Percentiles rank a stretch among this genome's conserved stretches.
These are phyloP conservation scores for Aegilops sharonensis DNA, from an alignment of 176 grass and related monocot species.

Conservation along the genomic window DNA sequence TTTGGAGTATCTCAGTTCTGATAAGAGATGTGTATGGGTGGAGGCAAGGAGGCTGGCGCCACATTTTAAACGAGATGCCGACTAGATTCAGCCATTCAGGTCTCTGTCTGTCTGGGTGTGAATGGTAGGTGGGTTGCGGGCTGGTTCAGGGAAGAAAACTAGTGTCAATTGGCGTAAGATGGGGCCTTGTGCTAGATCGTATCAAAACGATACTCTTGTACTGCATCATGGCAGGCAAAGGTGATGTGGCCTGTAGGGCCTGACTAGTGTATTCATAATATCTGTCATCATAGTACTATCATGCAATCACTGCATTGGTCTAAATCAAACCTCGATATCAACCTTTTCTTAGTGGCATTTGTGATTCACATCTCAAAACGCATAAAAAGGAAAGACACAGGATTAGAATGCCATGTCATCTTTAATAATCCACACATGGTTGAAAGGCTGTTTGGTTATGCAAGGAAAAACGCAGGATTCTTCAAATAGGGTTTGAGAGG, in stretches of 20 bases:
- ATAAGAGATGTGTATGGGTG: not conserved
- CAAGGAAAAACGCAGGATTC: not conserved
- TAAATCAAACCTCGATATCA: not conserved
- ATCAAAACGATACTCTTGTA: not conserved
- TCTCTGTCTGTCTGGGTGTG: not conserved
- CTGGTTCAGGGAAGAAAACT: constrained; percentile 2
- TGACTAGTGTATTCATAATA: not conserved
- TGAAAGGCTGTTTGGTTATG: not conserved
- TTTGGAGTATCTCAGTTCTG: not conserved
- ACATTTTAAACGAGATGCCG: not conserved
- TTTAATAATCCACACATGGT: not conserved
- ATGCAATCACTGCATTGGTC: not conserved
- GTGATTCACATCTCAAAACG: not conserved
- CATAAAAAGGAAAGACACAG: not conserved
- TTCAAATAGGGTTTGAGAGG: not conserved
- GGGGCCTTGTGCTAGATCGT: not conserved
- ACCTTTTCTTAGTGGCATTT: not conserved
- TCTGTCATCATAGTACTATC: not conserved
- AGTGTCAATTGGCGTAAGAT: not conserved
- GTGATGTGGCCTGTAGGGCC: not conserved
- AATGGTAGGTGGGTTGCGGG: not conserved
- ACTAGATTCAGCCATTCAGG: not conserved
- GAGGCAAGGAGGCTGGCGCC: not conserved
- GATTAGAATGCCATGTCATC: not conserved
- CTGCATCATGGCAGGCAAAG: not conserved